Percentiles rank a stretch among this genome's conserved stretches.
These are phyloP conservation scores for Caulochytrium protostelioides DNA, from an alignment of 371 early-diverging fungal genomes.

Conservation along the genomic window DNA sequence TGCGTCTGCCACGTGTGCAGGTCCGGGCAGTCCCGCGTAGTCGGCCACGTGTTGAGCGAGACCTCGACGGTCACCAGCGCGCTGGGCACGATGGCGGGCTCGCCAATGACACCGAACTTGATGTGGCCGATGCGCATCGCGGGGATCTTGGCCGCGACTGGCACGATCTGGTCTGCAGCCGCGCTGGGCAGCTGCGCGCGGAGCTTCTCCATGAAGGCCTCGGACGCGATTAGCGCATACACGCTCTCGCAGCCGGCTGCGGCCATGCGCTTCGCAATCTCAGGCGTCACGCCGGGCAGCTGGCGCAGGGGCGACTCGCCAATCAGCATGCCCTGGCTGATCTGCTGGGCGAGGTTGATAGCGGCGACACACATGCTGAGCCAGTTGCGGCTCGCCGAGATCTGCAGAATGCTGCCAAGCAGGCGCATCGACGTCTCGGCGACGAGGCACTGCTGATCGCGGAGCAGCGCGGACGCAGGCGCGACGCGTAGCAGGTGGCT, in stretches of 20 bases:
- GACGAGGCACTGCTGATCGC: slow-evolving; percentile 26
- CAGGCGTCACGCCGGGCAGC: slow-evolving; percentile 37
- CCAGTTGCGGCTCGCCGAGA: slow-evolving; percentile 67
- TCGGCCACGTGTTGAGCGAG: too few relatives aligned
- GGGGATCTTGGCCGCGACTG: slow-evolving; percentile 20
- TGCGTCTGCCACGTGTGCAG: too few relatives aligned
- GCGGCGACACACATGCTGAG: slow-evolving; percentile 29
- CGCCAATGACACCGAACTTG: slow-evolving; percentile 24
- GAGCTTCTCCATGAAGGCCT: slow-evolving; percentile 7
- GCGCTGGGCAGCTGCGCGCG: slow-evolving; percentile 5
- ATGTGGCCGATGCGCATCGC: slow-evolving; percentile 1
- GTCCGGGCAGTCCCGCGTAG: too few relatives aligned
- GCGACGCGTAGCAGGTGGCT: slow-evolving; percentile 63
- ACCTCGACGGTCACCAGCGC: slow-evolving; percentile 22
- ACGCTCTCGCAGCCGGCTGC: slow-evolving; percentile 18
- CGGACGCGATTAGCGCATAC: slow-evolving; percentile 15
- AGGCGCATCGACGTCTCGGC: slow-evolving; percentile 45
- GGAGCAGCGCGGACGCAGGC: slow-evolving; percentile 29
- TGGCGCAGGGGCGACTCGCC: slow-evolving; percentile 47
- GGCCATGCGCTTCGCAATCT: slow-evolving; percentile 14
- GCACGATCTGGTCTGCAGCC: not conserved
- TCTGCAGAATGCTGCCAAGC: slow-evolving; percentile 58
- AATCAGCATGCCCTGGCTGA: slow-evolving; percentile 41
- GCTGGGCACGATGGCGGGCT: slow-evolving; percentile 18
- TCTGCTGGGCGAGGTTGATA: slow-evolving; percentile 52